Base-by-base conservation (phyloP, 169 alveolate species). In the Eimeria praecox region DNA sequence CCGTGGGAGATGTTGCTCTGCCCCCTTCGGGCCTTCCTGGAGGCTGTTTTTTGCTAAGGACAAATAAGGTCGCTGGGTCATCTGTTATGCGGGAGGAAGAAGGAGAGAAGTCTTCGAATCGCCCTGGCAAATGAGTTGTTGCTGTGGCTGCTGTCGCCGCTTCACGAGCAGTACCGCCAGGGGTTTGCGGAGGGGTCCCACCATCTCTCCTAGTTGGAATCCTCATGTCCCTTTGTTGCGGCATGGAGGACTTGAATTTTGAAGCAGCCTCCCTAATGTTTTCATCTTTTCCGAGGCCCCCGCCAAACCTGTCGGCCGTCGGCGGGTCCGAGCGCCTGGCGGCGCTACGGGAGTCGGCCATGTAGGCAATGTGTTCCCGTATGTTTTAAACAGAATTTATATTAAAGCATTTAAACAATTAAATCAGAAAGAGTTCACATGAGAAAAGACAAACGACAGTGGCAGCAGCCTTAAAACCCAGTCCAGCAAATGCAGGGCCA, bases 81-180 rank as follows among this genome's bases (percentile, higher is more conserved):
- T 82, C 90, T 3, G 75, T 73, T 42, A 6, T n/a, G 49, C n/a
- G 90, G 87, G 87, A 46, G 59, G 52, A 46, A 52, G 71, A 82
- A 6, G 71, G 33, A n/a, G 64, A 49, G 18, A 44, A 35, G 44
- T 82, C 49, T 49, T 49, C 66, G 90, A 82, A 82, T 16, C 75
- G 16, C 49, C 90, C 90, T 0, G 90, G 90, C 90, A 82, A 49
- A 33, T 49, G 73, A 49, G 90, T 52, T 6, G 75, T 14, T 18
- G 46, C 73, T 54, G 64, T n/a, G 27, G 44, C 75, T 52, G 42
- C 24, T 12, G 64, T 27, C 24, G 87, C 42, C 24, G 33, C 38
- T 20, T 40, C 42, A 3, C 35, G 87, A 12, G 87, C 62, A 18
- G 27, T 27, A 44, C 30, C 42, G 64, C 40, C 22, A 40, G 10